phyloP scores from a whole-genome alignment of 306 rosid genomes.

The Macrotyloma uniflorum region DNA sequence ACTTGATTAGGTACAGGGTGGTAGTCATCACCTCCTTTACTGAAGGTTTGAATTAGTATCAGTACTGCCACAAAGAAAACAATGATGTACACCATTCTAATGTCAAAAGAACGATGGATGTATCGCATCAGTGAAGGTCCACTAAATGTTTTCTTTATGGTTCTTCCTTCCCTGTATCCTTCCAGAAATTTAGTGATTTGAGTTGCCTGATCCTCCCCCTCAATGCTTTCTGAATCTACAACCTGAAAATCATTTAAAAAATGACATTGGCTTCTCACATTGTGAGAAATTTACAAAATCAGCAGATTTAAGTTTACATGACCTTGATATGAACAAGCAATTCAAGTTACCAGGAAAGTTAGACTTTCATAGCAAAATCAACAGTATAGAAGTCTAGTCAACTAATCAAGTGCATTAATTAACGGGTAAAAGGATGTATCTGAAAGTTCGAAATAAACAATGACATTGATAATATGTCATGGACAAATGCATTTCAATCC shows the following conservation, averaged over 20 bases:
- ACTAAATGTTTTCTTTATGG: conserved; percentile 49
- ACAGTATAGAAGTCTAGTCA: background rate
- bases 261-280: background rate
- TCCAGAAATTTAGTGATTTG: conserved; percentile 68
- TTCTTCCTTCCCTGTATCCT: conserved; percentile 88
- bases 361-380: background rate
- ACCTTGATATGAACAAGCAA: background rate
- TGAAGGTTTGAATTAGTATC: conserved; percentile 56
- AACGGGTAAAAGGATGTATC: background rate
- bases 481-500: background rate
- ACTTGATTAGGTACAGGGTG: conserved; percentile 53
- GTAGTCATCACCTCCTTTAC: conserved; percentile 57
- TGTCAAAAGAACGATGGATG: conserved; percentile 58
- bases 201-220: conserved; percentile 75
- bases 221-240: conserved; percentile 69
- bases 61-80: conserved; percentile 61
- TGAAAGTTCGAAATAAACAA: conserved; percentile 8
- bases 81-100: conserved; percentile 64
- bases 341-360: background rate
- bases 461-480: background rate
- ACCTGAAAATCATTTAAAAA: conserved; percentile 54
- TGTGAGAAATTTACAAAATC: background rate
- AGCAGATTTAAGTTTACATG: background rate
- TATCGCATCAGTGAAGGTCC: conserved; percentile 56
- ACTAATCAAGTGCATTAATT: background rate